Evolutionary conservation across 202 grass and related monocot genomes (phyloP), one percentile per base, ranked within the genome.

Genomic region (Zoysia matrella): DNA sequence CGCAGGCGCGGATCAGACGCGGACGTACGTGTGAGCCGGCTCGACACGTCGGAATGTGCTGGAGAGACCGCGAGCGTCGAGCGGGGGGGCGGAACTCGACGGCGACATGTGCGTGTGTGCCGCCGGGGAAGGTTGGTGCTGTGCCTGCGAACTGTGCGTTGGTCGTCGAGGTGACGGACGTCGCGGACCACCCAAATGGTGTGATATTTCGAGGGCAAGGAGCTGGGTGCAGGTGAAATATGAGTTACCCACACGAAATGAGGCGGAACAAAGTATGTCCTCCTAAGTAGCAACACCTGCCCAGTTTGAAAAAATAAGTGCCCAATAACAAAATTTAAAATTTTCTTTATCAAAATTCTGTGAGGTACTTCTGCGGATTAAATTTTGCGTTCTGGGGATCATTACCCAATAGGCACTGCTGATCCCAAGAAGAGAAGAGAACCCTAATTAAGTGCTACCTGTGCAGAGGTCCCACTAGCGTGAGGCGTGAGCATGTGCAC

Each of bases 21-120:
- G 49, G 67, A 56, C 4, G 6, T 6, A 47, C 46, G 54, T n/a
- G 64, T 4, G 74, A 36, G 66, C 67, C 47, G 65, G 39, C 7
- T 62, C 84, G 77, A 63, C 81, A 80, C 76, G 86, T 88, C 55
- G 71, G 86, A 49, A 71, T 84, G 65, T 74, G 82, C 76, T 88
- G 81, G 81, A 88, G 70, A 80, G 76, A 84, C 64, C 76, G 76
- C 71, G 86, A 70, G 75, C 75, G 30, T 1, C 30, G 30, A 36
- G 30, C 30, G 30, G 12, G 63, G 75, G 40, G 75, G 52, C 86
- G 81, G 75, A 71, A 48, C 0, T 15, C 11, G 86, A 88, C 74
- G 47, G 60, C 15, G 75, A 77, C 75, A 62, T 36, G 22, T 30
- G 22, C 22, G 22, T 7, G 62, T 47, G 79, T 52, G 40, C 53